Evolutionary conservation across 2,329 filamentous ascomycete species (phyloP).

Genomic region (Xylaria sp.): DNA sequence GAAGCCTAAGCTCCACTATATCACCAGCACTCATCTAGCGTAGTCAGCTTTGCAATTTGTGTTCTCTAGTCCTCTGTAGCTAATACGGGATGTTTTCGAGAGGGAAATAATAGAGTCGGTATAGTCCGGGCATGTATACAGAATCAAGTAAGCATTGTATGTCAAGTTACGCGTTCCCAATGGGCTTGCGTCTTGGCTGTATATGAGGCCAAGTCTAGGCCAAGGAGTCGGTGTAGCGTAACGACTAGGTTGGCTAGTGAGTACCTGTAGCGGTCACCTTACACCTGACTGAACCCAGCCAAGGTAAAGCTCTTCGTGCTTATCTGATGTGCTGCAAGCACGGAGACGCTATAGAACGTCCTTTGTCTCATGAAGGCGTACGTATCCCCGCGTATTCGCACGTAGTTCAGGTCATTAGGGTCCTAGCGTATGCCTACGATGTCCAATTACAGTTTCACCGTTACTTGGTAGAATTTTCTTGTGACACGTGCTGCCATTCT

Average conservation of each 20-base stretch:
- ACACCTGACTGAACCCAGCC: background rate
- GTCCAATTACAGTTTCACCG: slow-evolving; percentile 9
- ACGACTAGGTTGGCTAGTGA: background rate
- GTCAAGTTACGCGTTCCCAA: background rate
- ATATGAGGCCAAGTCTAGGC: slow-evolving; percentile 13
- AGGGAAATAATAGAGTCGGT: background rate
- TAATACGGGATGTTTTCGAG: background rate
- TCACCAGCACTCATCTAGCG: background rate
- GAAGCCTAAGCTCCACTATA: background rate
- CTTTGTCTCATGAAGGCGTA: slow-evolving; percentile 15
- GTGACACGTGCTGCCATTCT: slow-evolving; percentile 19
- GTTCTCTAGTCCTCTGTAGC: background rate
- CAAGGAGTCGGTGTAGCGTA: slow-evolving; percentile 2
- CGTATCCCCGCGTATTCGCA: slow-evolving; percentile 13
- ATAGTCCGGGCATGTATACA: background rate
- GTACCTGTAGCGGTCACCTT: background rate
- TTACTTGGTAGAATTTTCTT: background rate
- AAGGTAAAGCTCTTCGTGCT: background rate
- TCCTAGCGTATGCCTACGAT: background rate
- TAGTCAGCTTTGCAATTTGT: slow-evolving; percentile 1
- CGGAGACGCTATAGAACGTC: background rate
- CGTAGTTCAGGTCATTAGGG: background rate
- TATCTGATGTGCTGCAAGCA: slow-evolving; percentile 1
- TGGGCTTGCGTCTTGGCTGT: slow-evolving; percentile 14
- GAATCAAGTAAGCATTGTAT: slow-evolving; percentile 6